These are phyloP conservation scores for Lodderomyces elongisporus DNA, from an alignment of 1,139 yeast genomes.

Conservation along the genomic window DNA sequence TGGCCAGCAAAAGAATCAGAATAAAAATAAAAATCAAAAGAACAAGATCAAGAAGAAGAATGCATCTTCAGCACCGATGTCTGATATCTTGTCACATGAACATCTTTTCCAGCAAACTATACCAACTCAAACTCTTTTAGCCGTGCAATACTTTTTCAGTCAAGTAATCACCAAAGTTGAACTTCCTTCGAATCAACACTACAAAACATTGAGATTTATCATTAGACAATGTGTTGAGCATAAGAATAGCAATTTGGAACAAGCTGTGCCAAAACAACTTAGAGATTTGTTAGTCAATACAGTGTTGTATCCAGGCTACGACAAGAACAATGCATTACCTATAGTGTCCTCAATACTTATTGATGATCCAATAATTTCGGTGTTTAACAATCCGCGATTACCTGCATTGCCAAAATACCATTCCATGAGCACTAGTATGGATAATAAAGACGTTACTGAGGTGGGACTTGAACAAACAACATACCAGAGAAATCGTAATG, in stretches of 20 bases:
- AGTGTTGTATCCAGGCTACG: conserved; percentile 61
- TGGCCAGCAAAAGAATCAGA: conserved; percentile 14
- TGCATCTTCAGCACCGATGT: conserved; percentile 44
- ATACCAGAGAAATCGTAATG: too few species aligned
- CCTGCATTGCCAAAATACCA: conserved; percentile 54
- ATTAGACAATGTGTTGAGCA: conserved; percentile 43
- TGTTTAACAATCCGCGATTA: conserved; percentile 70
- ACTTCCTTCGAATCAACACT: conserved; percentile 60
- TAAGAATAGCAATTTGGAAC: conserved; percentile 21
- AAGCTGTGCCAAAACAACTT: conserved; percentile 27
- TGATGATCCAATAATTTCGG: conserved; percentile 39
- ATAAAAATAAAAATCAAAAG: conserved; percentile 7
- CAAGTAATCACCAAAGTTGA: conserved; percentile 45
- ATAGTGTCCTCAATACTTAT: conserved; percentile 54
- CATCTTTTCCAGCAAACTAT: conserved; percentile 39
- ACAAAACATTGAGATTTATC: conserved; percentile 54
- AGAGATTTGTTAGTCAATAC: conserved; percentile 43
- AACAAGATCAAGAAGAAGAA: conserved; percentile 37
- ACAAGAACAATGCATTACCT: conserved; percentile 63
- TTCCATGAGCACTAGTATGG: conserved; percentile 16
- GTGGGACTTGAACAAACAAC: too few species aligned
- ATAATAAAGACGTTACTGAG: too few species aligned
- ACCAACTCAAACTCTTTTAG: conserved; percentile 29
- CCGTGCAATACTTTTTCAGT: conserved; percentile 47
- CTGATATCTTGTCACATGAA: conserved; percentile 70